Percentiles rank a stretch among this genome's conserved stretches.
Conservation (phyloP, 169 alveolate species). For the Plasmodium sp. region DNA sequence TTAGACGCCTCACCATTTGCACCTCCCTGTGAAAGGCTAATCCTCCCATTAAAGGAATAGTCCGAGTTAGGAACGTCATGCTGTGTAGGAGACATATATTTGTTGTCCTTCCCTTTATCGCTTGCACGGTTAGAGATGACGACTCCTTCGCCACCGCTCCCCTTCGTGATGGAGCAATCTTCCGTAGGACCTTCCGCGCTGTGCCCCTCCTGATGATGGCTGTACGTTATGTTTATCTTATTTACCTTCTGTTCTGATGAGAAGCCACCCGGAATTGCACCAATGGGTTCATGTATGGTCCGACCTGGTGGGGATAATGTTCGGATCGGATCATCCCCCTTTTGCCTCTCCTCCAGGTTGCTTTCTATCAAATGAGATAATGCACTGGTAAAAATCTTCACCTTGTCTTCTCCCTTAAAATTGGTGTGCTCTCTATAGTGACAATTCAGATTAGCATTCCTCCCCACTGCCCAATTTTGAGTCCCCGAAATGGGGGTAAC, state of each 20-base stretch:
- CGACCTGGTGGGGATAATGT: not conserved
- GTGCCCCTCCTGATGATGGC: not conserved
- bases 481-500: not conserved
- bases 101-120: not conserved
- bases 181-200: not conserved
- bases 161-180: not conserved
- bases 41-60: slow-evolving; percentile 23
- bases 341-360: not conserved
- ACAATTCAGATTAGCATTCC: not conserved
- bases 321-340: not conserved
- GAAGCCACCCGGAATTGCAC: not conserved
- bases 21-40: not conserved
- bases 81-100: not conserved
- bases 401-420: not conserved
- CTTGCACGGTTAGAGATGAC: not conserved
- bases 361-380: not conserved
- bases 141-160: not conserved
- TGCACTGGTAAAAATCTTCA: not conserved
- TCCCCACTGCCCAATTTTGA: not conserved
- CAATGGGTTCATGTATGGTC: not conserved
- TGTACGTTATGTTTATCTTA: slow-evolving; percentile 14
- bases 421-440: not conserved
- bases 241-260: not conserved
- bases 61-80: not conserved
- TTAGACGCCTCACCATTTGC: not conserved